phyloP scores from a whole-genome alignment of 768 basidiomycete genomes.

The Sarcodon aspratus region DNA sequence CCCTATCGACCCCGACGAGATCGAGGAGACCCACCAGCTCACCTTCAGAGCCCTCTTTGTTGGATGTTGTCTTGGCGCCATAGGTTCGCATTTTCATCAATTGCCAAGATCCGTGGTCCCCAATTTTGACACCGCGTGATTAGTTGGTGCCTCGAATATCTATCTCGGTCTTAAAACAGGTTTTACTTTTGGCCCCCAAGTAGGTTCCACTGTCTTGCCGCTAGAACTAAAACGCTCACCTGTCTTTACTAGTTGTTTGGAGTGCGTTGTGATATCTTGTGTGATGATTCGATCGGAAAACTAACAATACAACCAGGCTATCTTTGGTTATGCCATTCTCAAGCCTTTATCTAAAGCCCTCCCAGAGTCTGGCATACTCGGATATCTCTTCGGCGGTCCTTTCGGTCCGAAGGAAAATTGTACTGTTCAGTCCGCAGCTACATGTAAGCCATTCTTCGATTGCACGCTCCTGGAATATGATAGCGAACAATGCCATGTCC shows the following conservation, averaged over 20 bases:
- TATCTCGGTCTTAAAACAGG: conserved; percentile 63
- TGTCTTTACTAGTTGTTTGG: conserved; percentile 30
- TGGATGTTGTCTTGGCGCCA: conserved; percentile 7
- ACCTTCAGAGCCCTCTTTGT: conserved; percentile 23
- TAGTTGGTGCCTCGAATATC: conserved; percentile 49
- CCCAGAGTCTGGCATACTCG: conserved; percentile 33
- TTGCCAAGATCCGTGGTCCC: conserved; percentile 9
- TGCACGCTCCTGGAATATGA: conserved; percentile 3
- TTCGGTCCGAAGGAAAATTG: conserved; percentile 62
- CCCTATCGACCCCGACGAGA: conserved; percentile 36
- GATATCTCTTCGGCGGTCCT: conserved; percentile 37
- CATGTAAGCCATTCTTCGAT: conserved; percentile 19
- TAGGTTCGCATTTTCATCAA: conserved; percentile 6
- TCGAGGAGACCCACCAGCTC: conserved; percentile 39
- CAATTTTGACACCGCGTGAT: conserved; percentile 37
- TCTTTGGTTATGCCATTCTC: conserved; percentile 50
- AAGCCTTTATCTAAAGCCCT: conserved; percentile 40
- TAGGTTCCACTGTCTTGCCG: not conserved
- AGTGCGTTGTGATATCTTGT: conserved; percentile 16
- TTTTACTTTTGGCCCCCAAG: conserved; percentile 51
- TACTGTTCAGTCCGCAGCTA: conserved; percentile 48
- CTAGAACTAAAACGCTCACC: not conserved
- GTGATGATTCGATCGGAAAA: not conserved
- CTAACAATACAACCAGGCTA: conserved; percentile 22
- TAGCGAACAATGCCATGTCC: conserved; percentile 2